phyloP scores from a whole-genome alignment of 75 land plant species.

The Cupressus sempervirens region DNA sequence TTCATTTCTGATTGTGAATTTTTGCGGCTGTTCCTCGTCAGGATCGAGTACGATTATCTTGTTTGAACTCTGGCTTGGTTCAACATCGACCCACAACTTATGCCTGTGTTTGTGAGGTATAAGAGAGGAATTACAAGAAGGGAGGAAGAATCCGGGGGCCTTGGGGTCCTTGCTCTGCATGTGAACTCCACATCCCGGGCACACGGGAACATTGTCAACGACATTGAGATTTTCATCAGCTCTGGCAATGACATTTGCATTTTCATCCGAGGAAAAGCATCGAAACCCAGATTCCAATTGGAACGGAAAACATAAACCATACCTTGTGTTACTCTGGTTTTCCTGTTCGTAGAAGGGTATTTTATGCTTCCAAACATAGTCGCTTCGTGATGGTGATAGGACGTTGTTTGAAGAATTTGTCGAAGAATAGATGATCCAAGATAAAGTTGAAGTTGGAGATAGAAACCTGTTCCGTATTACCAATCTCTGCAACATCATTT shows the following conservation, averaged over 20 bases:
- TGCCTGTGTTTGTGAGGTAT: not conserved
- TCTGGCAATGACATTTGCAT: not conserved
- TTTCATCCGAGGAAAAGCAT: not conserved
- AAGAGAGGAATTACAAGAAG: constrained; percentile 27
- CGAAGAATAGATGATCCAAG: not conserved
- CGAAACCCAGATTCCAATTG: not conserved
- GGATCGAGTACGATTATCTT: not conserved
- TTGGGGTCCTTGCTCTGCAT: constrained; percentile 70
- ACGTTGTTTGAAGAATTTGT: not conserved
- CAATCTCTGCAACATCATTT: not conserved
- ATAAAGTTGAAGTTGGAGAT: not conserved
- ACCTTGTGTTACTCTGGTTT: not conserved
- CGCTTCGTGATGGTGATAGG: not conserved
- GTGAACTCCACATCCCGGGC: constrained; percentile 86
- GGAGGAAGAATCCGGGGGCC: constrained; percentile 67
- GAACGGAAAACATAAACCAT: not conserved
- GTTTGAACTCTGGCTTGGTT: not conserved
- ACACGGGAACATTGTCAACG: not conserved
- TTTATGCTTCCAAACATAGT: not conserved
- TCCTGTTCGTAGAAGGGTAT: not conserved
- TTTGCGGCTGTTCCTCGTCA: not conserved
- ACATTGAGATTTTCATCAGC: not conserved
- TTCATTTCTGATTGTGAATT: not conserved
- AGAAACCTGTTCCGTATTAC: not conserved
- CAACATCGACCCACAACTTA: not conserved